These are phyloP conservation scores for Eruca vesicaria DNA, from an alignment of 441 rosid species.

Conservation along the genomic window DNA sequence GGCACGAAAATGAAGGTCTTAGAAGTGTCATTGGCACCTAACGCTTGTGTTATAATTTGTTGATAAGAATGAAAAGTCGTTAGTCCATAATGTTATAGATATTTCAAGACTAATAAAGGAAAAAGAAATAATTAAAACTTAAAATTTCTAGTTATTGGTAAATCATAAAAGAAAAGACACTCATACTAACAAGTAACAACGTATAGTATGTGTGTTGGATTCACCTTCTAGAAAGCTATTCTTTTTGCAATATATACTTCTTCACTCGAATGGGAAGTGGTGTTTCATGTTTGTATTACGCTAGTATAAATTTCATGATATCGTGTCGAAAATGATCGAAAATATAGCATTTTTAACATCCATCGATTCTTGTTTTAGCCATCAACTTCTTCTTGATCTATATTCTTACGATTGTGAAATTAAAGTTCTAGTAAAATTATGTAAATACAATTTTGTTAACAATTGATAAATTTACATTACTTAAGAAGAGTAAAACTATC, in stretches of 20 bases:
- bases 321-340: neutral
- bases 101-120: neutral
- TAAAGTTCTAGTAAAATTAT: neutral
- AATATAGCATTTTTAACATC: neutral
- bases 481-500: neutral
- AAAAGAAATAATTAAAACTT: neutral
- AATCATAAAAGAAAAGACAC: neutral
- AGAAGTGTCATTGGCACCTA: constrained; percentile 34
- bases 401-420: neutral
- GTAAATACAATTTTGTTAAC: neutral
- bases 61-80: constrained; percentile 11
- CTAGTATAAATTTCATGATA: neutral
- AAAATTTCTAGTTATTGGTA: neutral
- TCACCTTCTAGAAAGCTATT: constrained; percentile 12
- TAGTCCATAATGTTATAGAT: neutral
- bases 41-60: constrained; percentile 28
- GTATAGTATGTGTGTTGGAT: neutral
- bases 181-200: neutral
- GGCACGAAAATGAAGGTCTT: constrained; percentile 29
- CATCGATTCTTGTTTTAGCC: neutral
- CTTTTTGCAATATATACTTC: neutral
- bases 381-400: neutral
- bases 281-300: neutral
- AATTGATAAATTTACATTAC: neutral
- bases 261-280: neutral